Base-by-base conservation (phyloP, 306 rosid species). In the Sphenostylis stenocarpa region DNA sequence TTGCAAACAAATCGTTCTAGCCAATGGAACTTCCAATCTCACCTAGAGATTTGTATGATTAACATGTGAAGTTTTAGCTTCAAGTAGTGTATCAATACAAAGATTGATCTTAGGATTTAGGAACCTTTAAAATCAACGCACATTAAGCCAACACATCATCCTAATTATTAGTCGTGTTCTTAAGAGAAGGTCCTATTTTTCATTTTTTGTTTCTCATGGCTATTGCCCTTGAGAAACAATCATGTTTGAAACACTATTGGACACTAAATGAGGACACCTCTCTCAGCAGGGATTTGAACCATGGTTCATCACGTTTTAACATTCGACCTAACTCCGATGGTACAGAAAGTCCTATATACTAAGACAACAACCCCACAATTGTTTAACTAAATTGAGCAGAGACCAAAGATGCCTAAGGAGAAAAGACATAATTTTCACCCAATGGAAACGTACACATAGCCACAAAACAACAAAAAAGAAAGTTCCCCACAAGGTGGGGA, bases 101-200 rank as follows among this genome's bases (percentile, higher is more conserved):
- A 62, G 58, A 60, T 73, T 43, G 21, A 52, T 15, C 51, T 19
- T 45, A 62, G n/a, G 52, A 68, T 17, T 23, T 61, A 29, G 65
- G 31, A 68, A 68, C 58, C 78, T 74, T 79, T 73, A 34, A 68
- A 48, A 68, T 26, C 51, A 68, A 74, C 66, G 75, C 70, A 56
- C 7, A 12, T 60, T 43, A 41, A 41, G 73, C 70, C 48, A 67
- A 78, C 20, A 61, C 65, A 41, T 29, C 26, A 23, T 55, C 61
- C 29, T 19, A 52, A 49, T 33, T 34, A 43, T 23, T 52, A 6
- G 19, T 57, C 4, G 20, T 57, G n/a, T 43, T 70, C 53, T 23
- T 45, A 29, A 43, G 24, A n/a, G 1, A 70, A 21, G 16, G 52
- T 47, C 52, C 20, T 16, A 47, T 16, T 12, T 41, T 39, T 41